phyloP scores from a whole-genome alignment of 805 yeast genomes.

The Wickerhamomyces xylosicus region DNA sequence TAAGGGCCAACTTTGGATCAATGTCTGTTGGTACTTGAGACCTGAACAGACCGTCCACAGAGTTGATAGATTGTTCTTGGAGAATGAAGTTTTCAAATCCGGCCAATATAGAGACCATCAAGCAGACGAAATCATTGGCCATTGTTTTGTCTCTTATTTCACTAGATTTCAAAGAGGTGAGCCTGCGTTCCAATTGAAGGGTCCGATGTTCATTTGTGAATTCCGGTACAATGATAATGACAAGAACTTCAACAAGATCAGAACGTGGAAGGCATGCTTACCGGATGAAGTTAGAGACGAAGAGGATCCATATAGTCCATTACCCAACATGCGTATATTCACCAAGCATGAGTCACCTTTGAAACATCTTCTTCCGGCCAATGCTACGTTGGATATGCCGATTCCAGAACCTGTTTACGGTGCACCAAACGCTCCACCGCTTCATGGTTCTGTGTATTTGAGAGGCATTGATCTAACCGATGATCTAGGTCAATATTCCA shows the following conservation, averaged over 20 bases:
- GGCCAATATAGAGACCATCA: conserved; percentile 94
- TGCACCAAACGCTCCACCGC: conserved; percentile 84
- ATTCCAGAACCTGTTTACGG: conserved; percentile 79
- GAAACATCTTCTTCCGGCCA: conserved; percentile 62
- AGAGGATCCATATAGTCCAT: conserved; percentile 72
- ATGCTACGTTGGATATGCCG: conserved; percentile 63
- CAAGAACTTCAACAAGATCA: conserved; percentile 83
- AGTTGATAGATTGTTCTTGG: conserved; percentile 79
- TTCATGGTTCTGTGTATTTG: conserved; percentile 81
- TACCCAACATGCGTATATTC: conserved; percentile 56
- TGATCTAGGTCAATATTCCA: conserved; percentile 68
- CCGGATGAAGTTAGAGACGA: conserved; percentile 89
- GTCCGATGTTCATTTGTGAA: conserved; percentile 89
- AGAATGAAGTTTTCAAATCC: conserved; percentile 91
- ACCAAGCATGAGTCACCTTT: conserved; percentile 80
- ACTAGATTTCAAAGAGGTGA: conserved; percentile 94
- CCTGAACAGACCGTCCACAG: conserved; percentile 98
- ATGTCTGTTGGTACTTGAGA: conserved; percentile 95
- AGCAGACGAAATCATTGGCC: conserved; percentile 81
- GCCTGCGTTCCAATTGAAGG: conserved; percentile 70
- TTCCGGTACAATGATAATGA: conserved; percentile 87
- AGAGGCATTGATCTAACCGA: conserved; percentile 69
- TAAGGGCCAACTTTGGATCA: conserved; percentile 79
- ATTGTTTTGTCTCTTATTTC: conserved; percentile 90
- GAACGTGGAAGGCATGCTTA: conserved; percentile 97